Evolutionary conservation across 2,329 filamentous ascomycete species (phyloP).

Genomic region (Samsoniella hepiali): DNA sequence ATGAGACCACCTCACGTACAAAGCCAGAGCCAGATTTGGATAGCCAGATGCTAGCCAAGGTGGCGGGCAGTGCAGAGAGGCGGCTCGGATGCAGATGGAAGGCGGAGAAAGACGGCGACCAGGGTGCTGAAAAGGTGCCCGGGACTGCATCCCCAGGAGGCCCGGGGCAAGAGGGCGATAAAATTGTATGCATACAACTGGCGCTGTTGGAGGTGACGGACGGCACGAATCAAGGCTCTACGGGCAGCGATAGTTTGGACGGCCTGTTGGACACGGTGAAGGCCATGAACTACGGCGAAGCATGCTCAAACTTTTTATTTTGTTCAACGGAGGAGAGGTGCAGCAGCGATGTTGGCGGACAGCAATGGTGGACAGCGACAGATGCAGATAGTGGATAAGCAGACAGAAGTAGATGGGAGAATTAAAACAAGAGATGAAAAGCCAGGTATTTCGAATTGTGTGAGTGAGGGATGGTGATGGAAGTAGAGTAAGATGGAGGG

Average conservation of each 20-base stretch:
- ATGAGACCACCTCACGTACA: neutral
- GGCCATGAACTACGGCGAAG: slow-evolving; percentile 1
- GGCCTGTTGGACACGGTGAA: slow-evolving; percentile 14
- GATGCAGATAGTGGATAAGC: slow-evolving; percentile 1
- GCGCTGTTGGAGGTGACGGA: slow-evolving; percentile 5
- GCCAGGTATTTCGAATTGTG: neutral
- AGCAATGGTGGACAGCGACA: slow-evolving; percentile 3
- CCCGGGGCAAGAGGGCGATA: neutral
- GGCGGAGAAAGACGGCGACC: neutral
- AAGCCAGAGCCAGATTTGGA: slow-evolving; percentile 11
- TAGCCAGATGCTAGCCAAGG: slow-evolving; percentile 11
- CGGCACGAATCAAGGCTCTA: slow-evolving; percentile 6
- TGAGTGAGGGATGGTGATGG: neutral
- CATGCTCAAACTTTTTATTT: slow-evolving; percentile 6
- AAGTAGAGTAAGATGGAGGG: neutral
- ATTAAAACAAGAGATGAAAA: slow-evolving; percentile 7
- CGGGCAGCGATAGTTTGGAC: neutral
- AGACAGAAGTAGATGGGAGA: slow-evolving; percentile 9
- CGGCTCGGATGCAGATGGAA: neutral
- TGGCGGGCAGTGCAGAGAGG: neutral
- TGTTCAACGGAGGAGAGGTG: neutral
- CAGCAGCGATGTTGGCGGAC: neutral
- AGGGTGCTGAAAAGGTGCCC: neutral
- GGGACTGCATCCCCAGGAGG: neutral
- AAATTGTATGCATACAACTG: neutral